A percentile compares a stretch with the other conserved stretches of the same genome.
Conservation (phyloP, 2,329 filamentous ascomycete genomes). For the Zymoseptoria brevis region DNA sequence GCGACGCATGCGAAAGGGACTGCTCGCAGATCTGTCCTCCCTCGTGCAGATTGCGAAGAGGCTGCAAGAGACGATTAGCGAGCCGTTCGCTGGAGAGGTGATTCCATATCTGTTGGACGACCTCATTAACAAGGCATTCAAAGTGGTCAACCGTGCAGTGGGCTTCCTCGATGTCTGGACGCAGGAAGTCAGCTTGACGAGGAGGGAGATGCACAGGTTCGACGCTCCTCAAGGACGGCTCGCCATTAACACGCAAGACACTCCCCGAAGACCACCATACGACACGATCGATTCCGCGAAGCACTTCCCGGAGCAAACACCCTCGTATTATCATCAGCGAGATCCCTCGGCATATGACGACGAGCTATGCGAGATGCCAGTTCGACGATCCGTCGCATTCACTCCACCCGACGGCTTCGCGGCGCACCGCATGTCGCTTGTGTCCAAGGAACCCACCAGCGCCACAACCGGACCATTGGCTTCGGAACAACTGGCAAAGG, state of each 20-base stretch:
- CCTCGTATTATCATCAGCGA: not conserved
- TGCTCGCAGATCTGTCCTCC: conserved; percentile 81
- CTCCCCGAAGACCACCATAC: not conserved
- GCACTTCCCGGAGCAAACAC: conserved; percentile 8
- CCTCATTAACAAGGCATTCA: conserved; percentile 88
- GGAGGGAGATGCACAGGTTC: conserved; percentile 2
- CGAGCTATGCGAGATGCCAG: not conserved
- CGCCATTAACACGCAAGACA: conserved; percentile 10
- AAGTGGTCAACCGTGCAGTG: conserved; percentile 84
- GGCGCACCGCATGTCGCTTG: conserved; percentile 25
- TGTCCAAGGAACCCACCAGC: conserved; percentile 15
- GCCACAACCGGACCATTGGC: conserved; percentile 56
- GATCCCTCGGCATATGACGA: conserved; percentile 5
- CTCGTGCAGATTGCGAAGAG: conserved; percentile 83
- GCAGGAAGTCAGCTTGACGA: conserved; percentile 18
- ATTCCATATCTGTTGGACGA: conserved; percentile 78
- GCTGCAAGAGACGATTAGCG: conserved; percentile 64
- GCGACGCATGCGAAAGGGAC: conserved; percentile 72
- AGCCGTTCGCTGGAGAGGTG: conserved; percentile 44
- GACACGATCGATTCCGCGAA: conserved; percentile 18
- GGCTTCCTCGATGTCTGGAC: conserved; percentile 78
- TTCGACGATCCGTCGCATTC: conserved; percentile 12
- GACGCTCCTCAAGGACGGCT: conserved; percentile 2
- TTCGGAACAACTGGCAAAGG: conserved; percentile 69
- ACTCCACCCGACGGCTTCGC: conserved; percentile 14